Evolutionary conservation across 139 green algal genomes (phyloP), one percentile per base, ranked within the genome.

Genomic region (Nannochloris sp.): DNA sequence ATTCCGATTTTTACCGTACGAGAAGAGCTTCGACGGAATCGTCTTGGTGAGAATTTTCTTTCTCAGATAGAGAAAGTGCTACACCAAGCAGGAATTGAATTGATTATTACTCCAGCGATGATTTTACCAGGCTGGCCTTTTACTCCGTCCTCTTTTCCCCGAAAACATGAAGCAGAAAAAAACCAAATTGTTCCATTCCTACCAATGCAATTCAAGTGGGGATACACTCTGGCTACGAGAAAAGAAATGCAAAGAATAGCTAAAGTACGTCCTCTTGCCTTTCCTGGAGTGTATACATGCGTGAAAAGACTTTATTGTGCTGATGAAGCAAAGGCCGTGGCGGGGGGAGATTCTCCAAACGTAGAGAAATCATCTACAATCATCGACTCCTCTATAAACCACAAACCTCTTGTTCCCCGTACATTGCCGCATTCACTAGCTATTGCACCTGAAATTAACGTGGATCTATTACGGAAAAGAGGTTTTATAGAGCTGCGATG

Each of bases 1-100:
- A 36, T 83, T 42, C 74, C 73, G 4, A 7, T 80, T 29, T 56
- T 83, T 19, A 71, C 72, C 1, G 61, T 65, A 12, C 68, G 77
- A 12, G 59, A 69, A 14, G 74, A 83, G 64, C 35, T 83, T 47
- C 69, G 69, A 46, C 65, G 69, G n/a, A 68, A 62, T 31, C 38
- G 46, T 15, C 64, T 75, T 37, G 77, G 60, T 47, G 44, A 31
- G 25, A 23, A 57, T 34, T 71, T 83, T 47, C 65, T 83, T 34
- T 51, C 67, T 15, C 27, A 36, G 0, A 13, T 83, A 19, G 77
- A 83, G 64, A 13, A 37, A 6, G 30, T 68, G 45, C 54, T 83
- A 19, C 4, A 64, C 29, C 23, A 55, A 30, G 24, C 9, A 25
- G 56, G 56, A 23, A 30, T 48, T 25, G 12, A 25, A 27, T 38